Percentiles rank a stretch among this genome's conserved stretches.
phyloP scores from a whole-genome alignment of 2,329 filamentous ascomycete genomes.

The Thielaviopsis musarum region DNA sequence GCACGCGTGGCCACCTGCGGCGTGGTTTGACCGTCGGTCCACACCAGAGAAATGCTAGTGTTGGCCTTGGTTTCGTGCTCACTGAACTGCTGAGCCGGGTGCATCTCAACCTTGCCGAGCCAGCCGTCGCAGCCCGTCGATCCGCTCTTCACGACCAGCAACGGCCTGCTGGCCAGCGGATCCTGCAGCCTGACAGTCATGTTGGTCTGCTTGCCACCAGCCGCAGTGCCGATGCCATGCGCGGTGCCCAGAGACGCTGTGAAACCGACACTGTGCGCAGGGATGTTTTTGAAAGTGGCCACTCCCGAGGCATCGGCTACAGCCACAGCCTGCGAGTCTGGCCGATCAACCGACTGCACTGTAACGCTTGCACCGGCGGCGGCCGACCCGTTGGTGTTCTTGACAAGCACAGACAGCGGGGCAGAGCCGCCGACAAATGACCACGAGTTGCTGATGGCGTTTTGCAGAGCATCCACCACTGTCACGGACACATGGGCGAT shows the following conservation, averaged over 20 bases:
- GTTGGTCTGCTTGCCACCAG: constrained; percentile 3
- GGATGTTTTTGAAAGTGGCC: constrained; percentile 3
- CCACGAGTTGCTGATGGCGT: constrained; percentile 5
- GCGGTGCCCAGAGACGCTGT: constrained; percentile 1
- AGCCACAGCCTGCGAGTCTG: constrained; percentile 1
- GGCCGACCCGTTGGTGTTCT: not conserved
- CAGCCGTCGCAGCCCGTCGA: not conserved
- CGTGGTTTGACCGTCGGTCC: not conserved
- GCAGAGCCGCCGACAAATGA: constrained; percentile 4
- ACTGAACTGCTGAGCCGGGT: not conserved
- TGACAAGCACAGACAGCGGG: not conserved
- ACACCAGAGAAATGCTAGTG: not conserved
- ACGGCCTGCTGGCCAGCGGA: not conserved
- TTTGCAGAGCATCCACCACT: constrained; percentile 3
- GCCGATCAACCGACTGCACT: not conserved
- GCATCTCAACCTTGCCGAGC: not conserved
- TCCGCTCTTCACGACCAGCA: not conserved
- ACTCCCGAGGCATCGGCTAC: not conserved
- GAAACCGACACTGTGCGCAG: constrained; percentile 6
- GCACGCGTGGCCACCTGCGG: not conserved
- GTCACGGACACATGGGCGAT: constrained; percentile 7
- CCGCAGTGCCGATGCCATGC: constrained; percentile 2
- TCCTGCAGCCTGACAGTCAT: not conserved
- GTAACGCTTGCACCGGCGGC: constrained; percentile 2
- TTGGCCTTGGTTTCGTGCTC: not conserved